phyloP scores from a whole-genome alignment of 2,329 filamentous ascomycete genomes.

The Arthroderma sp. region DNA sequence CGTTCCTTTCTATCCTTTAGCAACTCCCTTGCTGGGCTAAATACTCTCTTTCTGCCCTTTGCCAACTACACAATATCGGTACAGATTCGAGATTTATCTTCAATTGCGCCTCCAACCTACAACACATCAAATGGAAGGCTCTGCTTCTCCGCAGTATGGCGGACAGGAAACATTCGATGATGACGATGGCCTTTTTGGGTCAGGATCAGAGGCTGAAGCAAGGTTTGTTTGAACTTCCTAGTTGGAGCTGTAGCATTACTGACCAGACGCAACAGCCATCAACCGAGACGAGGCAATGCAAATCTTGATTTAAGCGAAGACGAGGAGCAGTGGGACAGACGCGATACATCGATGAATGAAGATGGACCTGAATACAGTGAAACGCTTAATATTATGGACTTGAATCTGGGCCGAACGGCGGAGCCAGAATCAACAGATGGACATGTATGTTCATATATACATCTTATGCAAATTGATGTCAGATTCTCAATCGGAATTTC shows the following conservation, averaged over 20 bases:
- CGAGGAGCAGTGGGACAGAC: constrained; percentile 41
- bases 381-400: constrained; percentile 40
- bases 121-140: no score
- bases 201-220: constrained; percentile 30
- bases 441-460: constrained; percentile 19
- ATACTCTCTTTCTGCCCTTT: no score
- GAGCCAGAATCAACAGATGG: constrained; percentile 38
- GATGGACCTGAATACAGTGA: constrained; percentile 30
- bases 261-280: constrained; percentile 1
- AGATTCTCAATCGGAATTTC: background rate
- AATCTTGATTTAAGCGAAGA: constrained; percentile 54
- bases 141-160: constrained; percentile 1
- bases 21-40: no score
- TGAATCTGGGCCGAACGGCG: constrained; percentile 44
- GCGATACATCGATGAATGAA: constrained; percentile 33
- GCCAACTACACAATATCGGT: no score
- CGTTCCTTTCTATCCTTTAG: no score
- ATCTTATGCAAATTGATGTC: background rate
- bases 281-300: constrained; percentile 41
- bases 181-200: constrained; percentile 35
- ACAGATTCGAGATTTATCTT: no score
- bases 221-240: constrained; percentile 16
- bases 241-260: background rate
- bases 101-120: no score
- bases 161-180: constrained; percentile 15